Evolutionary conservation across 176 grass and related monocot species (phyloP).

Genomic region (Ensete ventricosum): DNA sequence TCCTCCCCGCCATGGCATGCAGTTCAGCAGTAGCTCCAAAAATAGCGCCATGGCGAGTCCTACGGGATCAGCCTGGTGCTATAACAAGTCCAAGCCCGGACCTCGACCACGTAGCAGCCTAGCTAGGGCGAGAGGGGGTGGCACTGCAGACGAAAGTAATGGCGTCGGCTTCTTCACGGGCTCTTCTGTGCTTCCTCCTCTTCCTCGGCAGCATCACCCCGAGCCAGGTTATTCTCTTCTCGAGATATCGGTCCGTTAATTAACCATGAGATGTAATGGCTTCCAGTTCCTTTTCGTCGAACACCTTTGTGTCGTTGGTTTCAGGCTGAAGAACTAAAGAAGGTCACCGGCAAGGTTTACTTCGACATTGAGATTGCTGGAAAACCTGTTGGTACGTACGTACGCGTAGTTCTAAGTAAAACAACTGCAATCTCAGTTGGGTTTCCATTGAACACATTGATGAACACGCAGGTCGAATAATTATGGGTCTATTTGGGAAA

Average conservation of each 20-base stretch:
- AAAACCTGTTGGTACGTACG: conserved; percentile 52
- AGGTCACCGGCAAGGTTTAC: conserved; percentile 79
- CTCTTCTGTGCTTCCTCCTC: conserved; percentile 52
- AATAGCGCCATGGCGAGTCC: too few relatives aligned
- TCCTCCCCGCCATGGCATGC: too few relatives aligned
- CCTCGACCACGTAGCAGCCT: too few relatives aligned
- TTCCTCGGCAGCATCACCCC: conserved; percentile 41
- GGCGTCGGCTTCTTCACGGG: neutral
- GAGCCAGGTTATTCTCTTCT: conserved; percentile 61
- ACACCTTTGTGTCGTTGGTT: neutral
- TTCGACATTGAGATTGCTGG: conserved; percentile 76
- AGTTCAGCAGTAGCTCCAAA: too few relatives aligned
- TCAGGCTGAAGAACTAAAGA: conserved; percentile 58
- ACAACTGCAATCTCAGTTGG: too few relatives aligned
- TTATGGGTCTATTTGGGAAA: conserved; percentile 90
- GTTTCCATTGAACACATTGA: too few relatives aligned
- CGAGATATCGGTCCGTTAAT: neutral
- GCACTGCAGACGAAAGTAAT: too few relatives aligned
- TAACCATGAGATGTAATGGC: too few relatives aligned
- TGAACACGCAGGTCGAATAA: conserved; percentile 50
- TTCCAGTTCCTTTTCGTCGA: neutral
- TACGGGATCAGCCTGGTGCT: too few relatives aligned
- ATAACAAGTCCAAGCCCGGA: too few relatives aligned
- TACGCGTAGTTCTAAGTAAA: too few relatives aligned
- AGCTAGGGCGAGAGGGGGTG: too few relatives aligned